A percentile compares a stretch with the other conserved stretches of the same genome.
Evolutionary conservation across 106 monocot genomes (phyloP).

Genomic region (Dioscorea zingiberensis): DNA sequence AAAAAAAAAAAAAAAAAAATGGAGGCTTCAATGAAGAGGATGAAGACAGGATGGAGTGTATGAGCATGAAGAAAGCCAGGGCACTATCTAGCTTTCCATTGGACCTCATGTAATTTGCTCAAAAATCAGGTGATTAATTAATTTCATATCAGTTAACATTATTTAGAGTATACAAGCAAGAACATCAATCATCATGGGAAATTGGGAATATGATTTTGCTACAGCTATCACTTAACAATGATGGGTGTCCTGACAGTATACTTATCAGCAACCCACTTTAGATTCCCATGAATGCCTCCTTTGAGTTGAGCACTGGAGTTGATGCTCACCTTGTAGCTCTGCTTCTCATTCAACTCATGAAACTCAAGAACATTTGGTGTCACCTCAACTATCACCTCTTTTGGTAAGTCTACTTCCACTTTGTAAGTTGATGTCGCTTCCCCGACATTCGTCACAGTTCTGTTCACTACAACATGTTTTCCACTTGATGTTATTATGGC

Average conservation of each 20-base stretch:
- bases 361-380: not conserved
- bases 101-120: too few relatives aligned
- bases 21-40: too few relatives aligned
- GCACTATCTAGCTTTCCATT: too few relatives aligned
- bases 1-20: too few relatives aligned
- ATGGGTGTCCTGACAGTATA: not conserved
- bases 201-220: too few relatives aligned
- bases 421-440: not conserved
- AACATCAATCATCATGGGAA: too few relatives aligned
- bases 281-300: not conserved
- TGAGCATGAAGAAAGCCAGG: too few relatives aligned
- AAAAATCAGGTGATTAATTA: too few relatives aligned
- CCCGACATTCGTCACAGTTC: slow-evolving; percentile 1
- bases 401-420: not conserved
- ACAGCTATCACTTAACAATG: not conserved
- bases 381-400: not conserved
- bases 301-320: too few relatives aligned
- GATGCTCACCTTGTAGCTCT: not conserved
- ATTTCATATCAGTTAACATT: too few relatives aligned
- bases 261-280: not conserved
- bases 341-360: not conserved
- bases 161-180: too few relatives aligned
- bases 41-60: too few relatives aligned
- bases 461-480: not conserved
- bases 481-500: not conserved